phyloP scores from a whole-genome alignment of 306 rosid genomes.

The Canavalia gladiata region DNA sequence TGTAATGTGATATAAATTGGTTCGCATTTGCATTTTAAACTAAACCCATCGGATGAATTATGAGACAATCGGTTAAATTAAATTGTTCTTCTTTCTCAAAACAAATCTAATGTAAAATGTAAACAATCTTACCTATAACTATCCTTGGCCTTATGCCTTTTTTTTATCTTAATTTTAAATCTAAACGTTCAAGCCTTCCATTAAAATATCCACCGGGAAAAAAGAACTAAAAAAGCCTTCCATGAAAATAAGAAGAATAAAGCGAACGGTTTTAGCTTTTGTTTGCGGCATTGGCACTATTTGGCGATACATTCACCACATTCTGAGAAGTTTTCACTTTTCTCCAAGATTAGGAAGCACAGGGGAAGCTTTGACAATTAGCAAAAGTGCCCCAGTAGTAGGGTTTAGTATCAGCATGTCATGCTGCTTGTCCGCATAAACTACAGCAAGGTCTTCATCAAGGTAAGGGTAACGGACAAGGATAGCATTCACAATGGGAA shows the following conservation, averaged over 20 bases:
- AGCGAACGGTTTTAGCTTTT: background rate
- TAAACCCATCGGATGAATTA: too few relatives aligned
- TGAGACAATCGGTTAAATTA: too few relatives aligned
- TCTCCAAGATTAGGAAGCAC: background rate
- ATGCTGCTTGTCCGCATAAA: slow-evolving; percentile 27
- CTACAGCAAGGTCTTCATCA: slow-evolving; percentile 38
- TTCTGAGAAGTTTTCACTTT: background rate
- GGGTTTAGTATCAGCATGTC: slow-evolving; percentile 1
- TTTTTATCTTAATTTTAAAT: background rate
- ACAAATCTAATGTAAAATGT: too few relatives aligned
- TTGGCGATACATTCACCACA: slow-evolving; percentile 7
- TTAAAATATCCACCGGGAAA: background rate
- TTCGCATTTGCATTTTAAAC: too few relatives aligned
- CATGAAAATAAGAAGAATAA: background rate
- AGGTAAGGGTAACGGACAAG: slow-evolving; percentile 38
- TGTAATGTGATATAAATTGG: too few relatives aligned
- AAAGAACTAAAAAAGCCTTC: background rate
- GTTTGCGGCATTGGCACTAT: background rate
- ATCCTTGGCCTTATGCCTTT: background rate
- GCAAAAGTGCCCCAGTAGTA: background rate
- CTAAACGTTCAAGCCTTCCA: background rate
- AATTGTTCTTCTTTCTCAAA: too few relatives aligned
- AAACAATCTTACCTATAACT: too few relatives aligned
- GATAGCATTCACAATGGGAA: background rate
- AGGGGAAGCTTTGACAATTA: slow-evolving; percentile 11